Conservation (phyloP, 202 grass and related monocot species). For the Elaeis oleifera region DNA sequence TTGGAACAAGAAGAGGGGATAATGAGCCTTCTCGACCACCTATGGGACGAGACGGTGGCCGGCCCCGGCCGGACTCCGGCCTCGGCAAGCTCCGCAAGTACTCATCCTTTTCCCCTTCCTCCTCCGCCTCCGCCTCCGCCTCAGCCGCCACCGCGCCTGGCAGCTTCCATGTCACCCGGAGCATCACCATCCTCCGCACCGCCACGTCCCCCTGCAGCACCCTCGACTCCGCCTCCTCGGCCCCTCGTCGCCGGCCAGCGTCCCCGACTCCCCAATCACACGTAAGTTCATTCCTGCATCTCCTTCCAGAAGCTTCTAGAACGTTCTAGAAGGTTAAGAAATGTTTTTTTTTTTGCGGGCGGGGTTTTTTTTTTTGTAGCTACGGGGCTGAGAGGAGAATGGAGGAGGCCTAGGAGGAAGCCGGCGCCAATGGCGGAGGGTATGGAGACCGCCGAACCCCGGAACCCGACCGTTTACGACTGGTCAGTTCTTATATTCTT, state of each 20-base stretch:
- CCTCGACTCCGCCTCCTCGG: slow-evolving; percentile 19
- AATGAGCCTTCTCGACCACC: slow-evolving; percentile 81
- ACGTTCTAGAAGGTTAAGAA: not conserved
- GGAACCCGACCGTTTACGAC: slow-evolving; percentile 79
- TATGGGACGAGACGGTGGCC: slow-evolving; percentile 95
- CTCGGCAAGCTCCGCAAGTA: slow-evolving; percentile 91
- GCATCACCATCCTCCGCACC: slow-evolving; percentile 57
- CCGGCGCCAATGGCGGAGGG: slow-evolving; percentile 25
- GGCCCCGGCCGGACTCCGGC: slow-evolving; percentile 63
- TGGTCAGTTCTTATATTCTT: slow-evolving; percentile 32
- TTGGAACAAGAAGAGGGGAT: not conserved
- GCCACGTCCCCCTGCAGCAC: slow-evolving; percentile 5
- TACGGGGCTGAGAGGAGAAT: slow-evolving; percentile 33
- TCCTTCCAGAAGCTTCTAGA: slow-evolving; percentile 12
- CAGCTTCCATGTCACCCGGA: slow-evolving; percentile 14
- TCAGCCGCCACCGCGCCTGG: not conserved
- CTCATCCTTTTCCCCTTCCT: slow-evolving; percentile 51
- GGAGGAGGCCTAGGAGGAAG: slow-evolving; percentile 43
- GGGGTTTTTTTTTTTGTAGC: slow-evolving; percentile 15
- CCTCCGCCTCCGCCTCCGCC: slow-evolving; percentile 25
- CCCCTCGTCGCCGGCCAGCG: slow-evolving; percentile 60
- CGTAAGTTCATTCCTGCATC: not conserved
- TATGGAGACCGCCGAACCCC: slow-evolving; percentile 32
- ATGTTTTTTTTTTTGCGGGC: not conserved
- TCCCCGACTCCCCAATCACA: slow-evolving; percentile 44